These are phyloP conservation scores for Pecoramyces ruminantium DNA, from an alignment of 192 early-diverging fungal species.

Conservation along the genomic window DNA sequence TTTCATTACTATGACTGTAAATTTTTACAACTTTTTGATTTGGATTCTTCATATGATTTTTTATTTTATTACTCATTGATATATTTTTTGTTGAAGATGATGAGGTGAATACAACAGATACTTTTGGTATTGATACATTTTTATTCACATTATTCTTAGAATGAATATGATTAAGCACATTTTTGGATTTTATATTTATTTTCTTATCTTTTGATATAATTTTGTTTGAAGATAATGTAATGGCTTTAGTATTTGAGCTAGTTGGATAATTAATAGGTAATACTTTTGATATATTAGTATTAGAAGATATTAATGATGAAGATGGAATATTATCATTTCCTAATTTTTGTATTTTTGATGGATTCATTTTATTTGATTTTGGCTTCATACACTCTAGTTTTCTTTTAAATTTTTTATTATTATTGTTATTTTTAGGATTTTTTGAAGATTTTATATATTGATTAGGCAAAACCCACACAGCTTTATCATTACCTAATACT, in stretches of 20 bases:
- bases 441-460: background rate
- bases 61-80: background rate
- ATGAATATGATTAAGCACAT: background rate
- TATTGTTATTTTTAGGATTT: background rate
- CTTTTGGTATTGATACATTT: background rate
- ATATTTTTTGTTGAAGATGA: background rate
- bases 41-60: background rate
- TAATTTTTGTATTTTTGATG: background rate
- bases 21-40: background rate
- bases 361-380: background rate
- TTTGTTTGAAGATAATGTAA: no score
- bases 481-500: background rate
- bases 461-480: background rate
- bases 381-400: background rate
- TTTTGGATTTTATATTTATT: background rate
- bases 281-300: no score
- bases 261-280: no score
- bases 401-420: background rate
- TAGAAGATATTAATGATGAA: no score
- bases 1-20: no score
- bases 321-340: background rate
- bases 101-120: background rate
- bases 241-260: no score
- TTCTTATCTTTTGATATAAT: background rate
- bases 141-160: background rate